Evolutionary conservation across 192 early-diverging fungal species (phyloP).

Genomic region (Gigaspora rosea): DNA sequence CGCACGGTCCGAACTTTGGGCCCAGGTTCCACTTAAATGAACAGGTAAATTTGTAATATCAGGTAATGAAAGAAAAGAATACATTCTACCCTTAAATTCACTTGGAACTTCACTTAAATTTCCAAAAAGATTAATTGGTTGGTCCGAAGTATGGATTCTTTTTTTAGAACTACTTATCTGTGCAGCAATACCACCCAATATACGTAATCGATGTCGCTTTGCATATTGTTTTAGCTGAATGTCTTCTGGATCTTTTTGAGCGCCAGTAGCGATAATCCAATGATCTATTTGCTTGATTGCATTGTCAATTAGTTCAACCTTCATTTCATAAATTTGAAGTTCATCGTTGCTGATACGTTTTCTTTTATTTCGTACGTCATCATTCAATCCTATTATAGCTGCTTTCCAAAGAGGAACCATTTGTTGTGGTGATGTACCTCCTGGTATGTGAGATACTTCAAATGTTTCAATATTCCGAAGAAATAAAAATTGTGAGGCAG

Average conservation of each 20-base stretch:
- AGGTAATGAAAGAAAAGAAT: constrained; percentile 4
- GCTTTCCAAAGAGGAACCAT: constrained; percentile 1
- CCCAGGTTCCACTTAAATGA: constrained; percentile 26
- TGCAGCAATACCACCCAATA: constrained; percentile 10
- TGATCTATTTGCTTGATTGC: neutral
- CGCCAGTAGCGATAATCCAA: constrained; percentile 6
- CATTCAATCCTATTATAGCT: neutral
- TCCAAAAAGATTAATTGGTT: neutral
- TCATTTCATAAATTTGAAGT: constrained; percentile 1
- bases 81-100: neutral
- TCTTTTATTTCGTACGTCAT: neutral
- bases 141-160: neutral
- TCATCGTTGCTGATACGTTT: neutral
- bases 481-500: constrained; percentile 13
- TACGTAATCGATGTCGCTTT: constrained; percentile 1
- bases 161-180: neutral
- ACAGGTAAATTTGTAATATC: neutral
- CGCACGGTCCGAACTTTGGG: constrained; percentile 8
- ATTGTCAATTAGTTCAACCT: neutral
- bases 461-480: constrained; percentile 21
- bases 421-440: neutral
- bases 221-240: neutral
- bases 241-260: neutral
- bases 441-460: constrained; percentile 4
- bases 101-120: neutral